These are phyloP conservation scores for Ceratocystis albifundus DNA, from an alignment of 2,329 filamentous ascomycete genomes.

Conservation along the genomic window DNA sequence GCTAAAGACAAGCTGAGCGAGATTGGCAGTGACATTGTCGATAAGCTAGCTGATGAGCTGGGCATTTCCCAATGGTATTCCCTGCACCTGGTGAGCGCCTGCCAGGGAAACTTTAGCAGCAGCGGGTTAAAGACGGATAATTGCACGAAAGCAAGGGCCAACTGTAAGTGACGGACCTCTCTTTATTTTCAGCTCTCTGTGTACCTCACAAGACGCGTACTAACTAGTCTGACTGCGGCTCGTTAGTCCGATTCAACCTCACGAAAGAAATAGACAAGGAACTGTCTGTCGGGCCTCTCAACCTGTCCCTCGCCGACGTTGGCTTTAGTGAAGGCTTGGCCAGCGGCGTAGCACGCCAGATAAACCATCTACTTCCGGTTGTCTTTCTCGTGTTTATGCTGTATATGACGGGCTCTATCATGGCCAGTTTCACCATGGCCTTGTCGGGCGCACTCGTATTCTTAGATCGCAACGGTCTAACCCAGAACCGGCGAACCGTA, in stretches of 20 bases:
- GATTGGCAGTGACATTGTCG: constrained; percentile 33
- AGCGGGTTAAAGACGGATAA: constrained; percentile 35
- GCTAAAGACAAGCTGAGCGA: constrained; percentile 26
- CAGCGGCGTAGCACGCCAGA: constrained; percentile 34
- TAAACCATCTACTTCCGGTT: constrained; percentile 40
- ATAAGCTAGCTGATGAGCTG: constrained; percentile 34
- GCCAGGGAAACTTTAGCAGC: constrained; percentile 38
- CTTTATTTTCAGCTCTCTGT: neutral
- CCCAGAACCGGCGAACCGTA: neutral
- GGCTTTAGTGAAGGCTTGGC: constrained; percentile 31
- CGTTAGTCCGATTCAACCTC: constrained; percentile 36
- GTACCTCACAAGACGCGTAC: neutral
- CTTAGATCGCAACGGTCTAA: neutral
- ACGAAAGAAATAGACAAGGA: constrained; percentile 38
- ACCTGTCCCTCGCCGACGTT: constrained; percentile 37
- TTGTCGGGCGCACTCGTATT: constrained; percentile 27
- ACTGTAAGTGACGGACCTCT: constrained; percentile 29
- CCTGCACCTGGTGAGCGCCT: constrained; percentile 38
- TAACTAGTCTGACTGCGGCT: neutral
- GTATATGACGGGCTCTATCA: constrained; percentile 37
- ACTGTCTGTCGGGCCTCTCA: constrained; percentile 36
- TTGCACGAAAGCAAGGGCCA: constrained; percentile 34
- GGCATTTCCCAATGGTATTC: constrained; percentile 43
- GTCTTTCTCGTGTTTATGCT: constrained; percentile 40
- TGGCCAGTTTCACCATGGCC: constrained; percentile 32